Evolutionary conservation across 2,329 filamentous ascomycete species (phyloP), one percentile per base, ranked within the genome.

Genomic region (Ophiostoma perfectum): DNA sequence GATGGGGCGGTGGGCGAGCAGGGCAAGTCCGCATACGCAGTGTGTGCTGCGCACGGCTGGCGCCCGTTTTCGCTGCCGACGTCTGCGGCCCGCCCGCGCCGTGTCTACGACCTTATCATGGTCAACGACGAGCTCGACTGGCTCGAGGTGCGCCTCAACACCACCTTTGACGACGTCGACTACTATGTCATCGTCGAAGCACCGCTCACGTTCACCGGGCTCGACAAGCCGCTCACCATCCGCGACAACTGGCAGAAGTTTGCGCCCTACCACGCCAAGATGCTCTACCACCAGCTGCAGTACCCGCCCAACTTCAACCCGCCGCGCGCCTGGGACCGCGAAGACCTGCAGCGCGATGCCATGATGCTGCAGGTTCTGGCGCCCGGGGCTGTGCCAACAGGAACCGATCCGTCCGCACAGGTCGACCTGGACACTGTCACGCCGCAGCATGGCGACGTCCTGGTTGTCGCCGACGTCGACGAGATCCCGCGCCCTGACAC

Each of bases 121-220:
- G 77, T 89, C 72, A 88, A 86, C 72, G 83, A 80, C 2, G 87
- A 89, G 76, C 79, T 89, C 12, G 87, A 89, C 76, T 87, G 85
- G 81, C 80, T 90, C 58, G 87, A 90, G 75, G 84, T 90, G 64
- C 84, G 86, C 11, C 78, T 90, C 3, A 81, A 86, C 73, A 84
- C 84, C 2, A 81, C 87, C 16, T 83, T 83, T 68, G 76, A 82
- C 52, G 77, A 83, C 58, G 85, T 89, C 70, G 87, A 90, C 77
- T 88, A 88, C 76, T 90, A 88, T 72, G 79, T 90, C 73, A 81
- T 90, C 45, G 81, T 89, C 66, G 87, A 90, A 77, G 82, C 83
- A 0, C 75, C 78, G 18, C 81, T 78, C 65, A 88, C 86, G 0
- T 89, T 89, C 72, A 87, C 86, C 16, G 82, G 82, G 47, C 77